phyloP scores from a whole-genome alignment of 2,329 filamentous ascomycete genomes.

The Ophiostoma ulmi region DNA sequence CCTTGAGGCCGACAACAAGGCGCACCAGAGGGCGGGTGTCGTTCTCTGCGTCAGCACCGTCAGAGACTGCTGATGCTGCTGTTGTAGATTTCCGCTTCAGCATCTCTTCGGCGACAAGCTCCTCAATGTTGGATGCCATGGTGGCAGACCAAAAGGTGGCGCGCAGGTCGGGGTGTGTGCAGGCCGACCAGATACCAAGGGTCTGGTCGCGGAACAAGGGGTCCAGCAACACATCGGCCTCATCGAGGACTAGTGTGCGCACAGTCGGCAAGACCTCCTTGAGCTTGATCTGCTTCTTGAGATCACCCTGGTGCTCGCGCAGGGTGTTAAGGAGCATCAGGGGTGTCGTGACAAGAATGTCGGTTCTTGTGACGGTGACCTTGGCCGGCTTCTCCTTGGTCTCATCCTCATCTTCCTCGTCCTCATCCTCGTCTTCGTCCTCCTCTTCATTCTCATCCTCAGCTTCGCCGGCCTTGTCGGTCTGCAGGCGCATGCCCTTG shows the following conservation, averaged over 20 bases:
- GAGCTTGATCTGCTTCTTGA: slow-evolving; percentile 37
- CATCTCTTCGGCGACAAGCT: slow-evolving; percentile 66
- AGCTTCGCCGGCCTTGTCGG: slow-evolving; percentile 34
- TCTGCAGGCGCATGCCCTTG: slow-evolving; percentile 69
- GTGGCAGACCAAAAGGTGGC: slow-evolving; percentile 92
- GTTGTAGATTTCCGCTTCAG: slow-evolving; percentile 29
- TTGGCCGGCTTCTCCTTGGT: neutral
- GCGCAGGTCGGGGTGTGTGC: slow-evolving; percentile 63
- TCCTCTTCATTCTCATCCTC: slow-evolving; percentile 32
- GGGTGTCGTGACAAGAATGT: slow-evolving; percentile 77
- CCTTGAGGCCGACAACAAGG: slow-evolving; percentile 91
- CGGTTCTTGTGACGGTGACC: slow-evolving; percentile 56
- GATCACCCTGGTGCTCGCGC: slow-evolving; percentile 34
- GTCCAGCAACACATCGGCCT: slow-evolving; percentile 91
- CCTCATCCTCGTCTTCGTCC: slow-evolving; percentile 34
- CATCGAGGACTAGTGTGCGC: slow-evolving; percentile 74
- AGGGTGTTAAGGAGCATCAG: slow-evolving; percentile 72
- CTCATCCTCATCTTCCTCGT: slow-evolving; percentile 31
- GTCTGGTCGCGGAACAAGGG: slow-evolving; percentile 87
- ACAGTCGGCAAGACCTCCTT: slow-evolving; percentile 55
- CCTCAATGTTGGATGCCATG: slow-evolving; percentile 89
- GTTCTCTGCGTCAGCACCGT: neutral
- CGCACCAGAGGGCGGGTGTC: slow-evolving; percentile 58
- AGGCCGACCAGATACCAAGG: slow-evolving; percentile 74
- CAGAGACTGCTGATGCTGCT: neutral